These are phyloP conservation scores for Lentinula novae-zelandiae DNA, from an alignment of 1,284 basidiomycete species.

Conservation along the genomic window DNA sequence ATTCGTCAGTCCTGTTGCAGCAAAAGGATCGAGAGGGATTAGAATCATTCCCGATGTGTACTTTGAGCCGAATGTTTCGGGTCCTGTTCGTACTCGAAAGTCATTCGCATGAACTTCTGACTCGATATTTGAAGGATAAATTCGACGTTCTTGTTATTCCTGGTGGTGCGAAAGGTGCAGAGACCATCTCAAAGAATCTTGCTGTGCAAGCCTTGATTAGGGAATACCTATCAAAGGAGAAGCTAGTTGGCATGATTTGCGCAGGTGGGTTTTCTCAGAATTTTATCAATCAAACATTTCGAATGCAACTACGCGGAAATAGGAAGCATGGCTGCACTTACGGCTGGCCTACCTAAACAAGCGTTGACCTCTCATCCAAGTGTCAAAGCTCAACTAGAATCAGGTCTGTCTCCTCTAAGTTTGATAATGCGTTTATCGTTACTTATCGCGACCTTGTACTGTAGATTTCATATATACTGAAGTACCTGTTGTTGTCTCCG, in stretches of 20 bases:
- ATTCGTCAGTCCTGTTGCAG: slow-evolving; percentile 37
- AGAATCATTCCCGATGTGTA: slow-evolving; percentile 67
- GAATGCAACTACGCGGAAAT: neutral
- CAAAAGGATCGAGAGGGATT: slow-evolving; percentile 70
- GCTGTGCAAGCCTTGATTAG: slow-evolving; percentile 64
- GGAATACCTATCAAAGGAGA: slow-evolving; percentile 56
- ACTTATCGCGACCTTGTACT: neutral
- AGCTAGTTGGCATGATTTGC: slow-evolving; percentile 80
- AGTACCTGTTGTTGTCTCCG: slow-evolving; percentile 73
- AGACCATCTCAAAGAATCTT: slow-evolving; percentile 60
- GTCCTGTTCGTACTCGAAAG: slow-evolving; percentile 36
- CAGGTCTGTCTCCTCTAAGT: slow-evolving; percentile 34
- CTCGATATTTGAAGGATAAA: slow-evolving; percentile 36
- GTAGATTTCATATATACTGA: slow-evolving; percentile 77
- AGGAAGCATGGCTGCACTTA: slow-evolving; percentile 71
- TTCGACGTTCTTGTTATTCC: slow-evolving; percentile 76
- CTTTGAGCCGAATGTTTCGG: slow-evolving; percentile 40
- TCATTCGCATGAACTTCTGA: neutral
- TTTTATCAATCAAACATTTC: too few species aligned
- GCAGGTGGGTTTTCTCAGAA: slow-evolving; percentile 48
- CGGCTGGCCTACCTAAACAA: slow-evolving; percentile 59
- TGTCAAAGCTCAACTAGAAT: slow-evolving; percentile 60
- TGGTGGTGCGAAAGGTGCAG: slow-evolving; percentile 78
- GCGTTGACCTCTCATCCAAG: slow-evolving; percentile 80
- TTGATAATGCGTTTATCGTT: neutral